Conservation (phyloP, 1,284 basidiomycete genomes). For the Phellopilus nigrolimitatus region DNA sequence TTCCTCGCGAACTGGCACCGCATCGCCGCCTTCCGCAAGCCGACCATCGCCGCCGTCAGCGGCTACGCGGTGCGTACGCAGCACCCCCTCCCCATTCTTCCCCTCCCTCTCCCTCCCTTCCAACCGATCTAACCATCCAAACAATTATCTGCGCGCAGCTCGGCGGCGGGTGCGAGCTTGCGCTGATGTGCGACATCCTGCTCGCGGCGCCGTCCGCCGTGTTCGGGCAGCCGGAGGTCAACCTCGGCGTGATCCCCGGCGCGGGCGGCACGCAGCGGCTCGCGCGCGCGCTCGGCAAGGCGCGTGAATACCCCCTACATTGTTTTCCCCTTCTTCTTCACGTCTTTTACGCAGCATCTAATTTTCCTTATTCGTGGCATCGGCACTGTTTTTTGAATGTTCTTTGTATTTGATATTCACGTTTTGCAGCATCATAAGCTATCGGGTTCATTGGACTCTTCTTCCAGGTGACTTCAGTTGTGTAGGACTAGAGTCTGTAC, state of each 20-base stretch:
- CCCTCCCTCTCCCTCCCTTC: conserved; percentile 1
- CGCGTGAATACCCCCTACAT: too few species aligned
- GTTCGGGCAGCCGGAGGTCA: conserved; percentile 98
- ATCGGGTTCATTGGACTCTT: too few species aligned
- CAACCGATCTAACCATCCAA: neutral
- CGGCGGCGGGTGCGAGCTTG: conserved; percentile 95
- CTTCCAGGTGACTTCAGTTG: too few species aligned
- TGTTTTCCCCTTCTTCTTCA: too few species aligned
- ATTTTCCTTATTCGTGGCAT: neutral
- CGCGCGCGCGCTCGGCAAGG: too few species aligned
- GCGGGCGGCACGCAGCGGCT: conserved; percentile 85
- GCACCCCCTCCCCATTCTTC: conserved; percentile 4
- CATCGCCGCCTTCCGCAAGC: conserved; percentile 78
- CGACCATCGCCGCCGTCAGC: conserved; percentile 93
- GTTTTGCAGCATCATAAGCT: too few species aligned
- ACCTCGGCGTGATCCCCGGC: conserved; percentile 93
- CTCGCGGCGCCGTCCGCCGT: conserved; percentile 90
- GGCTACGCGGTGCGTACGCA: conserved; percentile 81
- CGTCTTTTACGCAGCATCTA: too few species aligned
- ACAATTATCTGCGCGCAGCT: conserved; percentile 45
- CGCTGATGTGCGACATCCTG: conserved; percentile 96
- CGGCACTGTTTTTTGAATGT: too few species aligned
- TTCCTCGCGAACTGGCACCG: conserved; percentile 89
- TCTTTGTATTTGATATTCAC: too few species aligned
- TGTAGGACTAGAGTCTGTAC: too few species aligned